Conservation (phyloP, 2,329 filamentous ascomycete species). For the Diaporthe sp. region DNA sequence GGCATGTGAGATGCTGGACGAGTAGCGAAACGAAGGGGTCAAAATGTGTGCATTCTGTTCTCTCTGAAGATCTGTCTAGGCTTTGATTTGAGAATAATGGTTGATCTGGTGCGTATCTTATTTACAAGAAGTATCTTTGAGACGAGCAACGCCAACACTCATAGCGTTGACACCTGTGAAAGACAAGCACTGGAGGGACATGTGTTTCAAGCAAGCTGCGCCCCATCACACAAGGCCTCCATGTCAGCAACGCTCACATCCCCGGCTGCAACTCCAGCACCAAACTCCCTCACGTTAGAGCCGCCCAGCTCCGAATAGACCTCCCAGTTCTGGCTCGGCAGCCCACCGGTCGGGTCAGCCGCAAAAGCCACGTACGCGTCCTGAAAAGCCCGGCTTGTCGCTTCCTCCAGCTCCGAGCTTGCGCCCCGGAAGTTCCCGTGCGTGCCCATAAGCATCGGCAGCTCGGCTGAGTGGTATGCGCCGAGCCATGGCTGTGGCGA, state of each 20-base stretch:
- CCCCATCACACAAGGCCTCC: slow-evolving; percentile 2
- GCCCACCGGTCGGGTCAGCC: slow-evolving; percentile 54
- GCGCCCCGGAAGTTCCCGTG: slow-evolving; percentile 19
- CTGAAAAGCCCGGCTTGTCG: slow-evolving; percentile 33
- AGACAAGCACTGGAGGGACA: no score
- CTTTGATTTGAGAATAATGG: no score
- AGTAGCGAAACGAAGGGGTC: not conserved
- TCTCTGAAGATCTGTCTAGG: no score
- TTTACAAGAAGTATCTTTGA: no score
- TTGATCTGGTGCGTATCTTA: no score
- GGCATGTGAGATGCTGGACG: not conserved
- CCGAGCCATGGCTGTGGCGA: slow-evolving; percentile 29
- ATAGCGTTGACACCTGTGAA: no score
- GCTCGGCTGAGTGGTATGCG: slow-evolving; percentile 32
- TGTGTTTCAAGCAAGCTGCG: not conserved
- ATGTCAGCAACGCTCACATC: slow-evolving; percentile 5
- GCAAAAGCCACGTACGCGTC: slow-evolving; percentile 38
- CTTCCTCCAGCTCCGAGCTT: slow-evolving; percentile 22
- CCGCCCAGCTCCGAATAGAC: slow-evolving; percentile 18
- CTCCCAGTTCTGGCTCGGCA: slow-evolving; percentile 43
- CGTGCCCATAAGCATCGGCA: slow-evolving; percentile 29
- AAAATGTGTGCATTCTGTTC: no score
- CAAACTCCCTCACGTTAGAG: slow-evolving; percentile 1
- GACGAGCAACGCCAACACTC: no score
- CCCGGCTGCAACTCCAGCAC: not conserved